Base-by-base conservation (phyloP, 2,329 filamentous ascomycete species). In the Fusarium piperis region DNA sequence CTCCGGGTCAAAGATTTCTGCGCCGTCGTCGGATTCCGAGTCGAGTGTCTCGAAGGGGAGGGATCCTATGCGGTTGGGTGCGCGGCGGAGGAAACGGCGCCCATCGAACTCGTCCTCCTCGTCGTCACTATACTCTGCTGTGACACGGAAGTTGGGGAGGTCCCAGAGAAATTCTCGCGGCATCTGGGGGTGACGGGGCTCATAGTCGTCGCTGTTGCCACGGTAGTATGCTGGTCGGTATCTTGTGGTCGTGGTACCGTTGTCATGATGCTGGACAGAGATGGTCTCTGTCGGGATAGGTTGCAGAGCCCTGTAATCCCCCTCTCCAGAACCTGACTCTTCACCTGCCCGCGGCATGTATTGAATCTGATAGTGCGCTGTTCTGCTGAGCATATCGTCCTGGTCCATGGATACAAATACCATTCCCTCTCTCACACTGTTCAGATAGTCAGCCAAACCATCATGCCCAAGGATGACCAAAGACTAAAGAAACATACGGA, bases 371-470 rank as follows among this genome's bases (percentile, higher is more conserved):
- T 95, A 95, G 67, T 90, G 87, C 8, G 92, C 88, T 12, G 94
- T 96, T 64, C 91, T 88, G 20, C 86, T 88, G 46, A 96, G 82
- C 1, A 96, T 84, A 67, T 96, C 91, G 73, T 97, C 91, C 38
- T 91, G 89, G 41, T 90, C 88, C 95, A 98, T 97, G 51, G 93
- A 89, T 30, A 98, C 88, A 78, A 98, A 98, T 1, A 98, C 89
- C 87, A 98, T 92, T 48, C 96, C 95, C 86, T 97, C 93, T 81
- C 95, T 92, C 59, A 97, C 91, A 60, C 93, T 95, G 78, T 63
- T 52, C 61, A 59, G 60, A 75, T 56, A 76, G 73, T 58, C 32
- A 64, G 51, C 39, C 62, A 41, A 30, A 16, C 62, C 68, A 64
- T 64, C 59, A 68, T 63, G 62, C 68, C 70, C 65, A 65, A 32